Evolutionary conservation across 2,329 filamentous ascomycete species (phyloP), one percentile per base, ranked within the genome.

Genomic region (Aspergillus brasiliensis): DNA sequence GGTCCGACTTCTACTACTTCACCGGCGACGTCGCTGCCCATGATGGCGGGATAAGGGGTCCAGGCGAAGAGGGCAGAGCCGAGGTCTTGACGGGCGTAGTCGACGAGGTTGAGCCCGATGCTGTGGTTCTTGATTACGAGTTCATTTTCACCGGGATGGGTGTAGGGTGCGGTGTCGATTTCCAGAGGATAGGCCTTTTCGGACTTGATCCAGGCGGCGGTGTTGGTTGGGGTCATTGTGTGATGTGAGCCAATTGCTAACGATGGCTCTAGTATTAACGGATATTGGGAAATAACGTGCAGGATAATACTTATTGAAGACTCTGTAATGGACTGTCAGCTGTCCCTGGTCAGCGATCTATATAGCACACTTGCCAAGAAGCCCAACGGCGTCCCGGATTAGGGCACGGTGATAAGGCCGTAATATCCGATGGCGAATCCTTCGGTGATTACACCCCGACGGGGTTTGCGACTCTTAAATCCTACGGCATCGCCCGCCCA

Each of bases 1-100:
- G 51, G 31, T 37, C 38, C 58, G 44, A 83, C 72, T 62, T 81
- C 75, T 42, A 77, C 62, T 11, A 81, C 72, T 57, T 79, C 77
- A 11, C 80, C 81, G 1, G 79, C 77, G 10, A 80, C 73, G 61
- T 82, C 81, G 17, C 65, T 69, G 5, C 81, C 80, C n/a, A 78
- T 65, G 23, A 78, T 69, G 5, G 68, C 65, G 0, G 76, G 76
- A 51, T 77, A 77, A 8, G 67, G 61, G 23, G 72, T 57, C 8
- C 68, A 65, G 49, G 73, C 67, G 27, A 72, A 63, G 48, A 74
- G 69, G 7, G 63, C 62, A 10, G 67, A 61, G 15, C 69, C 70
- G n/a, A 64, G 42, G 6, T 60, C 49, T 60, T 79, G 77, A 11
- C 74, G 67, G 17, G 70, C 76, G 71, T 75, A 75, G 63, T 82